Evolutionary conservation across 2,329 filamentous ascomycete species (phyloP).

Genomic region (Apiospora koreana): DNA sequence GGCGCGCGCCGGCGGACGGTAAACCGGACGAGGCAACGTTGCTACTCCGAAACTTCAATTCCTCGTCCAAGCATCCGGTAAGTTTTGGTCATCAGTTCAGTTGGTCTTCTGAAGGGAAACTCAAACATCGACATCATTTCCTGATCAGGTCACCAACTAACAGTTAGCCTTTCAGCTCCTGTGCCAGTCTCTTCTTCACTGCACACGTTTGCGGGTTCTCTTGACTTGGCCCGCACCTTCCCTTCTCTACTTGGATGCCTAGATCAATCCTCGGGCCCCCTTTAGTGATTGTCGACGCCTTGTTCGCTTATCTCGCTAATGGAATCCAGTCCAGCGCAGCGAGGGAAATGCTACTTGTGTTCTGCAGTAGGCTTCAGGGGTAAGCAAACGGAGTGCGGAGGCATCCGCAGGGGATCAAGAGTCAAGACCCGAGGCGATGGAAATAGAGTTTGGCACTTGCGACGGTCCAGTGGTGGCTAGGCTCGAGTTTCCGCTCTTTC

Average conservation of each 20-base stretch:
- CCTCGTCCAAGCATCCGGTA: neutral
- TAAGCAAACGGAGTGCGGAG: neutral
- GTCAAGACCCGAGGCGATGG: neutral
- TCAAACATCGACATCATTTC: neutral
- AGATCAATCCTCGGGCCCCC: neutral
- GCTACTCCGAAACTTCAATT: neutral
- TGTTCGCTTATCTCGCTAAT: neutral
- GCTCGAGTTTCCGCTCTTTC: neutral
- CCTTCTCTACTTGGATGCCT: neutral
- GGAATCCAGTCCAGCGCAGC: neutral
- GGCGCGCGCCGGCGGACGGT: neutral
- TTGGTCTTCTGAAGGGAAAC: too few species aligned
- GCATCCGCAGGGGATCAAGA: neutral
- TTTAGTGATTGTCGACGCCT: neutral
- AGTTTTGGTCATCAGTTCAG: too few species aligned
- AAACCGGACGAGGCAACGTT: neutral
- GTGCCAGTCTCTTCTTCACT: too few species aligned
- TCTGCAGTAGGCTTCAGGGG: neutral
- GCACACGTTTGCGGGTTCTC: too few species aligned
- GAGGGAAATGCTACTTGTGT: neutral
- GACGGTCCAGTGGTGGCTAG: neutral
- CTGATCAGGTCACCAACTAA: neutral
- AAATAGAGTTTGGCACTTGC: conserved; percentile 1
- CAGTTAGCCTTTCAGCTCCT: too few species aligned
- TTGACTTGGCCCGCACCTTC: too few species aligned